Percentiles rank a stretch among this genome's conserved stretches.
These are phyloP conservation scores for Obba rivulosa DNA, from an alignment of 768 basidiomycete species.

Conservation along the genomic window DNA sequence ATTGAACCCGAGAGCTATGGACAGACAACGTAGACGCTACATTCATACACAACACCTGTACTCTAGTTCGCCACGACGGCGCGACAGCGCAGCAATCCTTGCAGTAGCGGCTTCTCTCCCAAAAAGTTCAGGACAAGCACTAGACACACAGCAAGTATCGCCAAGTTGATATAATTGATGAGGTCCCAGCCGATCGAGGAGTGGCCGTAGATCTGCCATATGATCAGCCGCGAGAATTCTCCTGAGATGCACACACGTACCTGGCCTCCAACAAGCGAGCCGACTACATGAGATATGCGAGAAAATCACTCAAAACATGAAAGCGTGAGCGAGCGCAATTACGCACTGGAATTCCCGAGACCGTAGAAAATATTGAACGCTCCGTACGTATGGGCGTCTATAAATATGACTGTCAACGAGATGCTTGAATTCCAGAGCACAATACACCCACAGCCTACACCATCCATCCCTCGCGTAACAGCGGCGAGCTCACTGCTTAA, in stretches of 20 bases:
- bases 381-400: slow-evolving; percentile 72
- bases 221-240: not conserved
- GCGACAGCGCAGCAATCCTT: too few relatives aligned
- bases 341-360: slow-evolving; percentile 57
- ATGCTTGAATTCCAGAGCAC: not conserved
- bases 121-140: not conserved
- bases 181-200: not conserved
- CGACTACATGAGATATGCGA: slow-evolving; percentile 43
- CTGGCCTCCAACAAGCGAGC: slow-evolving; percentile 68
- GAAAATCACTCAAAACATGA: not conserved
- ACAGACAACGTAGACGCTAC: too few relatives aligned
- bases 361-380: slow-evolving; percentile 70
- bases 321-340: slow-evolving; percentile 16
- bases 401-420: not conserved
- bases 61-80: too few relatives aligned
- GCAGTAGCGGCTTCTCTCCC: too few relatives aligned
- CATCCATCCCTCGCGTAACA: slow-evolving; percentile 49
- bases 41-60: too few relatives aligned
- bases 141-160: not conserved
- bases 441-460: slow-evolving; percentile 56
- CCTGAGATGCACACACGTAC: slow-evolving; percentile 18
- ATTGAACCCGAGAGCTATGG: too few relatives aligned
- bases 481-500: slow-evolving; percentile 62
- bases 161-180: not conserved
- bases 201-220: not conserved